Evolutionary conservation across 805 yeast genomes (phyloP).

Genomic region (Cyberlindnera amylophila): DNA sequence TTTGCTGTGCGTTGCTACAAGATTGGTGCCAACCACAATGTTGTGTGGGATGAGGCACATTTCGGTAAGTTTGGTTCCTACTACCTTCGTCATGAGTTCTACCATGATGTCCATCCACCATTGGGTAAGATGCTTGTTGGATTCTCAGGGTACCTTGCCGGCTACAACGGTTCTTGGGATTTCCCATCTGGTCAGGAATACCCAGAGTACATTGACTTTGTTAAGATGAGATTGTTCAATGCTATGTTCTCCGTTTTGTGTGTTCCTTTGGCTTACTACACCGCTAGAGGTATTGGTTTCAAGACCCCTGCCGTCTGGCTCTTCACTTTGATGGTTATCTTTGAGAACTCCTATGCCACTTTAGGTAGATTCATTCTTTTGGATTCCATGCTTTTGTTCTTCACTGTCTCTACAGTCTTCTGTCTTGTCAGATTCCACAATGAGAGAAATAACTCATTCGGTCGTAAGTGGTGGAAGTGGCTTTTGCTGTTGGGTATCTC

Average conservation of each 20-base stretch:
- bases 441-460: constrained; percentile 48
- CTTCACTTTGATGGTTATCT: constrained; percentile 71
- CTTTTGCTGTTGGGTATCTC: constrained; percentile 75
- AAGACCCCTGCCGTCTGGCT: constrained; percentile 71
- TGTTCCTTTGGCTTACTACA: constrained; percentile 83
- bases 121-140: constrained; percentile 92
- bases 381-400: constrained; percentile 87
- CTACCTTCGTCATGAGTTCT: constrained; percentile 82
- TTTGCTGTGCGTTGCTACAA: constrained; percentile 72
- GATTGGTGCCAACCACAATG: constrained; percentile 67
- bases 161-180: constrained; percentile 83
- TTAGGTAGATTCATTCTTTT: constrained; percentile 85
- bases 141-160: constrained; percentile 78
- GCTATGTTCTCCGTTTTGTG: constrained; percentile 79
- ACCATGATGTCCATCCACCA: constrained; percentile 97
- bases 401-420: constrained; percentile 79
- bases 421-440: constrained; percentile 71
- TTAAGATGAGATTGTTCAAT: constrained; percentile 83
- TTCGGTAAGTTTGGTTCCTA: constrained; percentile 96
- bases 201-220: constrained; percentile 75
- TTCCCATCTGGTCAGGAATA: constrained; percentile 80
- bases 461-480: constrained; percentile 93
- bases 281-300: constrained; percentile 73
- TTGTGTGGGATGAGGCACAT: constrained; percentile 98
- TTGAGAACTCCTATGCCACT: constrained; percentile 81